phyloP scores from a whole-genome alignment of 2,329 filamentous ascomycete genomes.

The Aureobasidium sp. region DNA sequence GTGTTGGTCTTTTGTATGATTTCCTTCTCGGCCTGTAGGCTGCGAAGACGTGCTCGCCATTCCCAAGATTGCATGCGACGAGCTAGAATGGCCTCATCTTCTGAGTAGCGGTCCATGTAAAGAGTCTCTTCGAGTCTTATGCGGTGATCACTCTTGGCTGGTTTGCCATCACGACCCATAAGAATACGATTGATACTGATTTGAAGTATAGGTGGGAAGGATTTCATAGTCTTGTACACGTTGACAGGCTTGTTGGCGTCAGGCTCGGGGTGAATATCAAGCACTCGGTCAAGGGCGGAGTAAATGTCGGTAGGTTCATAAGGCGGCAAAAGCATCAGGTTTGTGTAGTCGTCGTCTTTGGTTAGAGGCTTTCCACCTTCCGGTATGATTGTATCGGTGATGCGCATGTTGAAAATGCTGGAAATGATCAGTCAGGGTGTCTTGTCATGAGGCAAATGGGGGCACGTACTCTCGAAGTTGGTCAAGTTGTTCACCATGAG shows the following conservation, averaged over 20 bases:
- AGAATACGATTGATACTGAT: slow-evolving; percentile 81
- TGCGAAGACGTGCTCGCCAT: slow-evolving; percentile 55
- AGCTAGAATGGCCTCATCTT: slow-evolving; percentile 56
- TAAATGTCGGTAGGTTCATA: slow-evolving; percentile 62
- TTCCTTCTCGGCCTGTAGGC: slow-evolving; percentile 26
- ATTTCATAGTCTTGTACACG: slow-evolving; percentile 60
- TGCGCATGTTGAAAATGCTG: slow-evolving; percentile 26
- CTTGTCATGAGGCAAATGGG: neutral
- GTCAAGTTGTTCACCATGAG: slow-evolving; percentile 71
- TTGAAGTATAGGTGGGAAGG: slow-evolving; percentile 71
- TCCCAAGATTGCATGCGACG: slow-evolving; percentile 67
- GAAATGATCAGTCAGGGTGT: neutral
- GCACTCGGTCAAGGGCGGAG: slow-evolving; percentile 75
- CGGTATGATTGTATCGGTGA: slow-evolving; percentile 29
- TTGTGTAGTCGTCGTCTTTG: slow-evolving; percentile 54
- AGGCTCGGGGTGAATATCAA: slow-evolving; percentile 69
- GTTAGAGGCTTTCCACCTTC: slow-evolving; percentile 36
- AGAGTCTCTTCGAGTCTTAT: slow-evolving; percentile 74
- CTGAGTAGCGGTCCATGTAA: slow-evolving; percentile 84
- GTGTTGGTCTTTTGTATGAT: slow-evolving; percentile 21
- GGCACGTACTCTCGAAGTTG: slow-evolving; percentile 34
- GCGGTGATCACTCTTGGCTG: slow-evolving; percentile 68
- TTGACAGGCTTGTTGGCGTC: slow-evolving; percentile 45
- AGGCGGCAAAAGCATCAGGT: slow-evolving; percentile 56
- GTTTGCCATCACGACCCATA: slow-evolving; percentile 52